Base-by-base conservation (phyloP, 441 rosid genomes). In the Erysimum cheiri region DNA sequence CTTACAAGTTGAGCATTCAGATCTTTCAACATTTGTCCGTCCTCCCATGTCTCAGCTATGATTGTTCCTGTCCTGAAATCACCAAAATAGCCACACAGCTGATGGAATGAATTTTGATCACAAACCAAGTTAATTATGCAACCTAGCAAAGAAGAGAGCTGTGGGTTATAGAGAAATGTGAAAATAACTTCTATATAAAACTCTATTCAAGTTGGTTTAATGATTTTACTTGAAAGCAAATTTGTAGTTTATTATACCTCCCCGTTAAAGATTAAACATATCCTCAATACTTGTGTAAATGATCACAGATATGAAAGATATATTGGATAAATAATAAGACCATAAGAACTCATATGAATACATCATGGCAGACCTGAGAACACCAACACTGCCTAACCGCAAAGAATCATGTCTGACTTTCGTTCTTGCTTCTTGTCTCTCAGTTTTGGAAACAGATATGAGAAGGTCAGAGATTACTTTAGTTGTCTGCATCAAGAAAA, bases 21-120 rank as follows among this genome's bases (percentile, higher is more conserved):
- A 84, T 96, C 99, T 84, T 93, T 96, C 76, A 96, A 81, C 40
- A 86, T 83, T 78, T 91, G 99, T 49, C 98, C 99, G 69, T 96
- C 99, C 83, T 96, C 99, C 99, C 99, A 96, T 2, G 97, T 91
- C 83, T 96, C 99, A 76, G 98, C 85, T 80, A 96, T 87, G 78
- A 96, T 78, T 33, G 99, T 93, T 77, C 99, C 99, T 56, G 99
- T 91, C 83, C 99, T 96, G 87, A 80, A 78, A 75, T 55, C 44
- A 67, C 71, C 63, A 81, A 66, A 74, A 60, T 29, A 52, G 49
- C 37, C 56, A 60, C 70, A 32, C 46, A 69, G 50, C 56, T 56
- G 39, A 49, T 14, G 22, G n/a, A 39, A 1, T 63, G 49, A 50
- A 7, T 43, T 47, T 64, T 56, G 11, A 47, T 43, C 57, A 66